Evolutionary conservation across 164 flowering plant genomes (phyloP).

Genomic region (Sextonia rubra): DNA sequence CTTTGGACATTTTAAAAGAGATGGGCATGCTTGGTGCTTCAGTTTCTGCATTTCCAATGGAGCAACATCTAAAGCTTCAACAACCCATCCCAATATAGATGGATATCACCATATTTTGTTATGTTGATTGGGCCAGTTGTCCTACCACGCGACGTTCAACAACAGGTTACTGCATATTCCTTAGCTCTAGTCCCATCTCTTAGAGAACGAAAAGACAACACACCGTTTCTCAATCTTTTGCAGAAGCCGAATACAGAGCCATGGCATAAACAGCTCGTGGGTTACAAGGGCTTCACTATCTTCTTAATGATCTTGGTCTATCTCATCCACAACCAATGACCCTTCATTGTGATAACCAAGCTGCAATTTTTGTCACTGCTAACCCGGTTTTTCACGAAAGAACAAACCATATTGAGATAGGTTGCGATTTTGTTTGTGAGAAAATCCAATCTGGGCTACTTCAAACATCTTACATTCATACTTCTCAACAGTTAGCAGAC

Average conservation of each 20-base stretch:
- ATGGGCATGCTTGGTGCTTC: not conserved
- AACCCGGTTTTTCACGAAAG: not conserved
- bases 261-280: not conserved
- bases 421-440: not conserved
- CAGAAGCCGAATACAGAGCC: not conserved
- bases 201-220: not conserved
- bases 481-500: not conserved
- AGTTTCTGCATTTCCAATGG: not conserved
- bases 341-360: not conserved
- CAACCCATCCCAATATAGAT: too few relatives aligned
- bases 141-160: not conserved
- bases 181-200: not conserved
- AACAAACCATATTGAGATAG: not conserved
- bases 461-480: not conserved
- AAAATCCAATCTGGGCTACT: not conserved
- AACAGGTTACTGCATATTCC: not conserved
- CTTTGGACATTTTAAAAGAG: not conserved
- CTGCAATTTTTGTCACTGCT: not conserved
- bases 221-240: not conserved
- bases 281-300: not conserved
- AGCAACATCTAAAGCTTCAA: not conserved
- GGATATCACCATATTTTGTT: too few relatives aligned
- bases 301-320: not conserved
- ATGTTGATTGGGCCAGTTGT: constrained; percentile 5
- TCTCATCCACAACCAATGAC: not conserved